phyloP scores from a whole-genome alignment of 768 basidiomycete genomes.

The Phaeolepiota aurea region DNA sequence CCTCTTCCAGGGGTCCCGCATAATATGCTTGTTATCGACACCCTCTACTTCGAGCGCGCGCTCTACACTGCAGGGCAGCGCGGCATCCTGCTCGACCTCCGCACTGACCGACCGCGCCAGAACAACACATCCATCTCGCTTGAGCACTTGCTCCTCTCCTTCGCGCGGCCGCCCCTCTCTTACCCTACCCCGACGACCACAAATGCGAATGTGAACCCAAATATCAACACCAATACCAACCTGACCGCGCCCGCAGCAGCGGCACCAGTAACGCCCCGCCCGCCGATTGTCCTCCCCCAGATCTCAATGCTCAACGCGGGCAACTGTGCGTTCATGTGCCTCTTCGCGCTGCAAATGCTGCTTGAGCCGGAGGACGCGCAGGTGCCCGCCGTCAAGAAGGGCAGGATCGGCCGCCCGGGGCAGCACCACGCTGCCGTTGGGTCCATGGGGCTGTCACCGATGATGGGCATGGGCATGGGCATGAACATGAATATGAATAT shows the following conservation, averaged over 20 bases:
- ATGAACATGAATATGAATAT: conserved; percentile 9
- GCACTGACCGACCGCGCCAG: conserved; percentile 41
- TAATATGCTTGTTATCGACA: conserved; percentile 65
- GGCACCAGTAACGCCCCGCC: conserved; percentile 7
- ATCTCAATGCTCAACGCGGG: conserved; percentile 65
- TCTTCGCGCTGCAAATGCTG: conserved; percentile 64
- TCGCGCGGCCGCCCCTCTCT: conserved; percentile 31
- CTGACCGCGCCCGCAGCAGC: conserved; percentile 6
- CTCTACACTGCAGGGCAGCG: conserved; percentile 53
- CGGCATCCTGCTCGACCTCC: conserved; percentile 53
- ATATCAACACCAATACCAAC: too few species aligned
- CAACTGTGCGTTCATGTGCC: conserved; percentile 66
- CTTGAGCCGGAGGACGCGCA: conserved; percentile 43
- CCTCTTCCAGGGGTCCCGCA: conserved; percentile 52
- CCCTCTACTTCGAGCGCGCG: conserved; percentile 51
- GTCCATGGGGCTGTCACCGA: conserved; percentile 9
- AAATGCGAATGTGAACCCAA: too few species aligned
- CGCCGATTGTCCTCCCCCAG: conserved; percentile 22
- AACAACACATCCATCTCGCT: conserved; percentile 54
- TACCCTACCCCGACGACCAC: conserved; percentile 1
- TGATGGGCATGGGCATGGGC: conserved; percentile 5
- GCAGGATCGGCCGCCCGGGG: conserved; percentile 7
- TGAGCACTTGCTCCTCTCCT: conserved; percentile 51
- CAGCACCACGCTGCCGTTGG: not conserved
- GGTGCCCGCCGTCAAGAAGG: conserved; percentile 24